These are phyloP conservation scores for Trichosporon sp. DNA, from an alignment of 1,284 basidiomycete genomes.

Conservation along the genomic window DNA sequence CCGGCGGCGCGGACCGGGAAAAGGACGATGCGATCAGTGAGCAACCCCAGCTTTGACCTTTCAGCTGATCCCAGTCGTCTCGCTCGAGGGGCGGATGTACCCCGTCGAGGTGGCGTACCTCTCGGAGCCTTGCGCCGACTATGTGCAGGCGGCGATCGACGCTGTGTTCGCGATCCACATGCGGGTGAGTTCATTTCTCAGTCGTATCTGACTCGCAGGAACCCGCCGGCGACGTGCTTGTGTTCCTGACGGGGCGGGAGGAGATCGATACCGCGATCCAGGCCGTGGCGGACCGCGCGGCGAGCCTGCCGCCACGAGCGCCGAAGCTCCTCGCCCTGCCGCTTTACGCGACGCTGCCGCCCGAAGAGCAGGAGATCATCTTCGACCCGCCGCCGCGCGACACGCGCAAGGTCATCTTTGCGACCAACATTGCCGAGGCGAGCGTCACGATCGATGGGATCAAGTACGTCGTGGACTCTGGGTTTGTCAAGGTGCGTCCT, in stretches of 20 bases:
- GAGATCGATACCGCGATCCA: constrained; percentile 89
- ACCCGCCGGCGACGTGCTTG: constrained; percentile 75
- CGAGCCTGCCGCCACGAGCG: constrained; percentile 65
- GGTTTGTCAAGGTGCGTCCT: constrained; percentile 77
- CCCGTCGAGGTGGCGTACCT: constrained; percentile 80
- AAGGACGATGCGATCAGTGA: constrained; percentile 48
- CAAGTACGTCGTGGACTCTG: constrained; percentile 90
- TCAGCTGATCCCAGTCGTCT: constrained; percentile 62
- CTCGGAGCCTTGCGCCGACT: constrained; percentile 69
- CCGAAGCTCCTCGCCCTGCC: constrained; percentile 65
- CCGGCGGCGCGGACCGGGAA: constrained; percentile 43
- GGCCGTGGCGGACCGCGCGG: constrained; percentile 68
- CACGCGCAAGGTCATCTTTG: constrained; percentile 81
- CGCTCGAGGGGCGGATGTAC: constrained; percentile 87
- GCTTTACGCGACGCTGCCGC: constrained; percentile 80
- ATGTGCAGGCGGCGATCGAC: constrained; percentile 75
- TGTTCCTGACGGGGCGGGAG: constrained; percentile 94
- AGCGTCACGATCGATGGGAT: constrained; percentile 96
- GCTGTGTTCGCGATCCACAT: constrained; percentile 81
- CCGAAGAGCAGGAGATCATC: constrained; percentile 76
- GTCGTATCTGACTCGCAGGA: constrained; percentile 54
- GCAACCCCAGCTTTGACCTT: constrained; percentile 2
- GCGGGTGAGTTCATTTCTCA: constrained; percentile 55
- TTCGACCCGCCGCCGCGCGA: constrained; percentile 72
- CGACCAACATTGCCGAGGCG: constrained; percentile 96